Base-by-base conservation (phyloP, 1,284 basidiomycete species). In the Cystobasidium sp. region DNA sequence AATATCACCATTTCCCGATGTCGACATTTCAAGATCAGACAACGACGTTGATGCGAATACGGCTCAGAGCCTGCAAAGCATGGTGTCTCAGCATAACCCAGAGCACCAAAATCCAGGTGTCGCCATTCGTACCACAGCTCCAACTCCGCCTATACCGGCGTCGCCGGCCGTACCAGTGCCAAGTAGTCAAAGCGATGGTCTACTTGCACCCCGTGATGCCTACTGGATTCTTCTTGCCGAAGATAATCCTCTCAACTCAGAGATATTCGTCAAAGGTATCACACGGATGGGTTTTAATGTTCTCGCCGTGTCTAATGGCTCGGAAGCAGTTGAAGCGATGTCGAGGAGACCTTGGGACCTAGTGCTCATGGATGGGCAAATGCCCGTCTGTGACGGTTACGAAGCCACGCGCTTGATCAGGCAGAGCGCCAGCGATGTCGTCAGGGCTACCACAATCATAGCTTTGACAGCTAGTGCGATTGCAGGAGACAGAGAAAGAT, bases 271-370 rank as follows among this genome's bases (percentile, higher is more conserved):
- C 2, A 61, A 76, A 77, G 65, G 78, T 63, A 75, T 80, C 58
- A 77, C 78, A 47, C 80, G 78, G 77, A 81, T 81, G 79, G 79
- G 80, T 24, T 81, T 81, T 77, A 81, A 76, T 69, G 80, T 80
- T 66, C 75, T 78, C 44, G 76, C 77, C 18, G 81, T 79, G 61
- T 77, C 78, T 53, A 80, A 82, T 61, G 81, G 81, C 22, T n/a
- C 47, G n/a, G 73, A 75, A 49, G 75, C 65, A 43, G 24, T 76
- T 12, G 43, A 68, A 10, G 74, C 76, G 6, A 66, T 78, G 20
- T 37, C 75, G n/a, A 31, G 55, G 5, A 47, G 69, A 2, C n/a
- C 67, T 4, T 79, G 77, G 71, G 75, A 78, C 47, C 46, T 78
- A 20, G 61, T 77, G 6, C 53, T 77, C 39, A 78, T 79, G 78